Percentiles rank a stretch among this genome's conserved stretches.
These are phyloP conservation scores for Coprinopsis marcescibilis DNA, from an alignment of 768 basidiomycete genomes.

Conservation along the genomic window DNA sequence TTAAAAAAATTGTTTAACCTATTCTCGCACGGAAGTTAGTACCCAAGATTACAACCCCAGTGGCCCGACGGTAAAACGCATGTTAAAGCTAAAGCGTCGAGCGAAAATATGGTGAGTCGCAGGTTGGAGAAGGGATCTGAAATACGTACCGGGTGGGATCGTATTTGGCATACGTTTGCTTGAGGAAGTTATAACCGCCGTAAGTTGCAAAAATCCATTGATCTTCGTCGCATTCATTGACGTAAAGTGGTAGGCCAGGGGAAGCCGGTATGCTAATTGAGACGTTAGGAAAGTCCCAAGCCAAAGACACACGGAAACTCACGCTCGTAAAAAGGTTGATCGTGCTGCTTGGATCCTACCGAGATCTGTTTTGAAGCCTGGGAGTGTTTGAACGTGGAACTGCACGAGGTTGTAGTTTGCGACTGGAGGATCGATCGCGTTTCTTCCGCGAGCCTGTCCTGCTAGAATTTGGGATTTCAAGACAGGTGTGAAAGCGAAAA, in stretches of 20 bases:
- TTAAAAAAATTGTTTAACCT: constrained; percentile 1
- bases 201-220: constrained; percentile 38
- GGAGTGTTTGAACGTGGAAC: constrained; percentile 24
- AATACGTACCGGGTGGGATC: constrained; percentile 39
- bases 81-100: neutral
- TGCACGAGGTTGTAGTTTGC: constrained; percentile 30
- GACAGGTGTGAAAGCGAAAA: neutral
- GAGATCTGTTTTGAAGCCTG: constrained; percentile 18
- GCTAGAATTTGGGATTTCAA: neutral
- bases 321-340: constrained; percentile 26
- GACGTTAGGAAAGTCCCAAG: too few relatives aligned
- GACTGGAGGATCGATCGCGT: constrained; percentile 31
- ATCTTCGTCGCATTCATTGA: constrained; percentile 33
- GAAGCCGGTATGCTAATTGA: constrained; percentile 31
- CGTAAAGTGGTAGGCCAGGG: constrained; percentile 32
- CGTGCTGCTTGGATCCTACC: constrained; percentile 20
- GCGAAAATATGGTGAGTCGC: neutral
- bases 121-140: neutral
- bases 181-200: constrained; percentile 30
- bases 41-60: constrained; percentile 5
- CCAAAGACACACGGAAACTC: constrained; percentile 12
- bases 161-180: constrained; percentile 35
- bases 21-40: too few relatives aligned
- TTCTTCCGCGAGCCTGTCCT: constrained; percentile 25
- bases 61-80: constrained; percentile 9